Conservation (phyloP, 2,329 filamentous ascomycete species). For the Aspergillus clavatus region DNA sequence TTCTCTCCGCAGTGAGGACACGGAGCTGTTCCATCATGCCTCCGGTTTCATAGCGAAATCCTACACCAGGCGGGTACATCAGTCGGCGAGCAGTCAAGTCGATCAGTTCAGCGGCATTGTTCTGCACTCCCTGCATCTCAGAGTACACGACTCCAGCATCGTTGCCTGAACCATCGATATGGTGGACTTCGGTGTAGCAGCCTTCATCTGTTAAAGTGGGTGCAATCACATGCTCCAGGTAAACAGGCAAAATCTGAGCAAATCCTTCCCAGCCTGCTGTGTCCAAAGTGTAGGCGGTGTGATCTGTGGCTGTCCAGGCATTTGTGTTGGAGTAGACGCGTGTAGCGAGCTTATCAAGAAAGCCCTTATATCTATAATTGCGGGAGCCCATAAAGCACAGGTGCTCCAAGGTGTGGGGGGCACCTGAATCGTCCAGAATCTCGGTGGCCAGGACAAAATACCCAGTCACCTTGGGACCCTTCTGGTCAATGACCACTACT, state of each 20-base stretch:
- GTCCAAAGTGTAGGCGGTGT: slow-evolving; percentile 92
- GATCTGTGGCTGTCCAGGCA: slow-evolving; percentile 93
- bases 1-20: slow-evolving; percentile 78
- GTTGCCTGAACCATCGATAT: slow-evolving; percentile 86
- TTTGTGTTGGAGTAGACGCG: slow-evolving; percentile 92
- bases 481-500: slow-evolving; percentile 82
- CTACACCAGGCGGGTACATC: slow-evolving; percentile 81
- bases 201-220: slow-evolving; percentile 89
- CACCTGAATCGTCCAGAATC: slow-evolving; percentile 94
- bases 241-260: slow-evolving; percentile 87
- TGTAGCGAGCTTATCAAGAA: slow-evolving; percentile 89
- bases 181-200: slow-evolving; percentile 93
- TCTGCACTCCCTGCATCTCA: slow-evolving; percentile 96
- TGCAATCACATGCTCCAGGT: slow-evolving; percentile 87
- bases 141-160: slow-evolving; percentile 98
- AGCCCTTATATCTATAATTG: slow-evolving; percentile 88
- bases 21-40: slow-evolving; percentile 92
- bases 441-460: slow-evolving; percentile 96
- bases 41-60: slow-evolving; percentile 96
- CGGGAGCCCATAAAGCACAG: slow-evolving; percentile 86
- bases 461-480: slow-evolving; percentile 90
- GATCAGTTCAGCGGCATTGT: slow-evolving; percentile 78
- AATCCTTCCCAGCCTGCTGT: slow-evolving; percentile 97
- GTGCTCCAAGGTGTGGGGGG: slow-evolving; percentile 81
- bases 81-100: slow-evolving; percentile 73